Percentiles rank a stretch among this genome's conserved stretches.
These are phyloP conservation scores for Aspergillus indologenus DNA, from an alignment of 495 filamentous ascomycete genomes.

Conservation along the genomic window DNA sequence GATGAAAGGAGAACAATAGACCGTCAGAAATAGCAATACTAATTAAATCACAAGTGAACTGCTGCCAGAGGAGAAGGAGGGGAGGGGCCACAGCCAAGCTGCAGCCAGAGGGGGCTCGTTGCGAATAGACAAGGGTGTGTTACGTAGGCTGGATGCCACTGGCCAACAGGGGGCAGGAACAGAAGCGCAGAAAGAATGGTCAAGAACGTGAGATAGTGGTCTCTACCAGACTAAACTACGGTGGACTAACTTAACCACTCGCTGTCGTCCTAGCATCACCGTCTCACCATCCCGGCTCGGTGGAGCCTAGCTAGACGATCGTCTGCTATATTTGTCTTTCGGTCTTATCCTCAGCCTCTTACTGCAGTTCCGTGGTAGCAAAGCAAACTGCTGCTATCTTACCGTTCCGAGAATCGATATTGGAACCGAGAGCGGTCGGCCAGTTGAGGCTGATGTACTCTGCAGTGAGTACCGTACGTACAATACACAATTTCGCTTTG, in stretches of 20 bases:
- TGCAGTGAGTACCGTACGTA: not conserved
- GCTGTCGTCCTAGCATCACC: constrained; percentile 11
- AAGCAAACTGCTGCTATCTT: not conserved
- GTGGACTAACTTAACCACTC: too few relatives aligned
- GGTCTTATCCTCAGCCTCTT: not conserved
- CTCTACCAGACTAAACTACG: too few relatives aligned
- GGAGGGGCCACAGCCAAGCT: not conserved
- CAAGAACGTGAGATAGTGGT: not conserved
- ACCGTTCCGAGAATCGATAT: not conserved
- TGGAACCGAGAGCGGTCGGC: not conserved
- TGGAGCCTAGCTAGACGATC: constrained; percentile 14
- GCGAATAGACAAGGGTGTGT: constrained; percentile 24
- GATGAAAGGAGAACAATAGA: not conserved
- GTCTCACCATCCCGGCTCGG: constrained; percentile 14
- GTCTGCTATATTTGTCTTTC: constrained; percentile 19
- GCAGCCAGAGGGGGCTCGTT: constrained; percentile 11
- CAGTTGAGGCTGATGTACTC: not conserved
- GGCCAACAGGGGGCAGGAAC: constrained; percentile 15
- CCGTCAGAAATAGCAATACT: not conserved
- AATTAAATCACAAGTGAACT: not conserved
- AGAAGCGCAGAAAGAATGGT: not conserved
- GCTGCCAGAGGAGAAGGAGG: not conserved
- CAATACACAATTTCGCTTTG: not conserved
- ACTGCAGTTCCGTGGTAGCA: not conserved
- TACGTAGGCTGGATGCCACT: constrained; percentile 17